A percentile compares a stretch with the other conserved stretches of the same genome.
Evolutionary conservation across 2,329 filamentous ascomycete species (phyloP).

Genomic region (Leptographium lundbergii): DNA sequence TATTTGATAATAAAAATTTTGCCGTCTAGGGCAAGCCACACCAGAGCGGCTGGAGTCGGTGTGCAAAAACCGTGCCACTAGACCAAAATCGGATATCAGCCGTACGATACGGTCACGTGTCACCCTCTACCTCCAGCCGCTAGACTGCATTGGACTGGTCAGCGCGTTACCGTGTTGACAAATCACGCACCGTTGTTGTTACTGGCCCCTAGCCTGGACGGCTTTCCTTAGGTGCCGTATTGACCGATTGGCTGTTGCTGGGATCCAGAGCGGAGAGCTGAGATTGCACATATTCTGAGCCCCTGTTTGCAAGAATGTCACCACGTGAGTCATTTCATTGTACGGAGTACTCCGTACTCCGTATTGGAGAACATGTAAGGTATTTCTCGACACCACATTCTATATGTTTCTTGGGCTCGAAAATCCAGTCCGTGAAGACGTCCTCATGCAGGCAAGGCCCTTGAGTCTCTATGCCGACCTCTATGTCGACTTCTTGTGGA

Average conservation of each 20-base stretch:
- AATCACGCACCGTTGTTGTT: not conserved
- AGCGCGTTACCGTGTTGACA: not conserved
- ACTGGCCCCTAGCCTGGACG: not conserved
- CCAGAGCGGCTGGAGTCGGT: not conserved
- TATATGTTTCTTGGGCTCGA: not conserved
- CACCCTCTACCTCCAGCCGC: too few relatives aligned
- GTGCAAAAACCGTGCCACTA: not conserved
- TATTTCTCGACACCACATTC: not conserved
- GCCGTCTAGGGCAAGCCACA: constrained; percentile 4
- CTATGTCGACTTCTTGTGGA: constrained; percentile 6
- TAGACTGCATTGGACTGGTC: too few relatives aligned
- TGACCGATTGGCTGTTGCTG: too few relatives aligned
- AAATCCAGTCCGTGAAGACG: not conserved
- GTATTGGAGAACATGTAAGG: not conserved
- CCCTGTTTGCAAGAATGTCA: too few relatives aligned
- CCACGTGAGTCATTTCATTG: not conserved
- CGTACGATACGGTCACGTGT: not conserved
- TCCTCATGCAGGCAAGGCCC: not conserved
- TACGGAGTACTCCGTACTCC: too few relatives aligned
- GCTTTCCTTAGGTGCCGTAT: too few relatives aligned
- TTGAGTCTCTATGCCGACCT: not conserved
- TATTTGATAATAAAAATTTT: constrained; percentile 4
- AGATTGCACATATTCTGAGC: too few relatives aligned
- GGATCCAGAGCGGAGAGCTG: too few relatives aligned
- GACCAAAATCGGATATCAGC: not conserved